These are phyloP conservation scores for Microcos paniculata DNA, from an alignment of 345 rosid genomes.

Conservation along the genomic window DNA sequence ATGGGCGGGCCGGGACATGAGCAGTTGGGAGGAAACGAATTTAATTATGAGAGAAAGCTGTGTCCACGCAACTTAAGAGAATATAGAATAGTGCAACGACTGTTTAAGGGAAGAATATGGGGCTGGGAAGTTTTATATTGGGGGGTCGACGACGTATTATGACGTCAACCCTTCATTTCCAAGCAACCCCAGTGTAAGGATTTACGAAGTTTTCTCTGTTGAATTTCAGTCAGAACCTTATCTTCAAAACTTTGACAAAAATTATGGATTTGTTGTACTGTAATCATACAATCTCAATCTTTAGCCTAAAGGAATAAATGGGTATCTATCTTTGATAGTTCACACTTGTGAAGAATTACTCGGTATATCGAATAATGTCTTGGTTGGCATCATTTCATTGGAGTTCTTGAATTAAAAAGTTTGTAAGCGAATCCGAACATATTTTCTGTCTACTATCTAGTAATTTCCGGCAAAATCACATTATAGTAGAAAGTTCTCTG, in stretches of 20 bases:
- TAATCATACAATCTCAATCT: too few relatives aligned
- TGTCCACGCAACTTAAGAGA: slow-evolving; percentile 11
- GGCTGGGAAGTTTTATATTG: neutral
- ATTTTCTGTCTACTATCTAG: neutral
- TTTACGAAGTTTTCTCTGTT: neutral
- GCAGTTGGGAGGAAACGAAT: neutral
- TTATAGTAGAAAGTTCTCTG: neutral
- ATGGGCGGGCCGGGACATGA: slow-evolving; percentile 2
- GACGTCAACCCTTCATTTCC: slow-evolving; percentile 18
- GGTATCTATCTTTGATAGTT: too few relatives aligned
- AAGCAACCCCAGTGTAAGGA: slow-evolving; percentile 15
- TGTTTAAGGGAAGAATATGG: neutral
- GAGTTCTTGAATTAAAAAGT: neutral
- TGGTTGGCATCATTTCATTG: neutral
- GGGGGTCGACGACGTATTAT: neutral
- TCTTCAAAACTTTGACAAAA: neutral
- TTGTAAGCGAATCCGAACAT: neutral
- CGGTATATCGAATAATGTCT: too few relatives aligned
- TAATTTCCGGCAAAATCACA: neutral
- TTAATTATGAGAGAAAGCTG: neutral
- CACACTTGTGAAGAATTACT: too few relatives aligned
- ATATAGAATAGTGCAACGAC: neutral
- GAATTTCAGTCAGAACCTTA: slow-evolving; percentile 16
- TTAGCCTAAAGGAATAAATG: too few relatives aligned
- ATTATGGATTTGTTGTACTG: neutral